These are phyloP conservation scores for Scutellaria baicalensis DNA, from an alignment of 257 asterid genomes.

Conservation along the genomic window DNA sequence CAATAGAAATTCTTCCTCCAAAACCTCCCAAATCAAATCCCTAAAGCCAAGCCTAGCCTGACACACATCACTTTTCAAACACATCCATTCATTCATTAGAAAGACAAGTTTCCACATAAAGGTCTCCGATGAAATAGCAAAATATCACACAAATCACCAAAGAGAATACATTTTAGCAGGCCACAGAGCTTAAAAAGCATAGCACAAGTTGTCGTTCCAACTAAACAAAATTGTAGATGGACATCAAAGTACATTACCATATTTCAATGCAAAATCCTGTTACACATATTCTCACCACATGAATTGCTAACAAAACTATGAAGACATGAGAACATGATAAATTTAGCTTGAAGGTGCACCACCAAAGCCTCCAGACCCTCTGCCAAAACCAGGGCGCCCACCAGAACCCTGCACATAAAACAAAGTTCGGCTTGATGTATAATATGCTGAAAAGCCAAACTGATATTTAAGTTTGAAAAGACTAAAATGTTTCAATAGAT, in stretches of 20 bases:
- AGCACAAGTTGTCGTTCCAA: slow-evolving; percentile 4
- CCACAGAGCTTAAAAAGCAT: neutral
- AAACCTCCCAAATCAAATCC: too few species aligned
- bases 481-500: neutral
- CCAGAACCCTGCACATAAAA: slow-evolving; percentile 38
- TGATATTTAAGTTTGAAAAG: neutral
- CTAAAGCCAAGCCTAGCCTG: too few species aligned
- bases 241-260: slow-evolving; percentile 9
- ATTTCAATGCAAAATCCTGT: slow-evolving; percentile 1
- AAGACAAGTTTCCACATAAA: too few species aligned
- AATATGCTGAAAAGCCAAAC: neutral
- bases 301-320: slow-evolving; percentile 19
- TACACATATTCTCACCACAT: slow-evolving; percentile 6
- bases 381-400: slow-evolving; percentile 61
- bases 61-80: too few species aligned
- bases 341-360: slow-evolving; percentile 47
- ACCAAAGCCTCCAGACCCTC: slow-evolving; percentile 58
- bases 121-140: neutral
- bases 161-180: neutral
- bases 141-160: neutral
- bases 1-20: too few species aligned
- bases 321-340: neutral
- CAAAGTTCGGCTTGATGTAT: neutral
- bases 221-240: slow-evolving; percentile 29
- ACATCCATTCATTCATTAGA: too few species aligned